Conservation (phyloP, 1,139 yeast genomes). For the Saccharomycopsis hybrid region DNA sequence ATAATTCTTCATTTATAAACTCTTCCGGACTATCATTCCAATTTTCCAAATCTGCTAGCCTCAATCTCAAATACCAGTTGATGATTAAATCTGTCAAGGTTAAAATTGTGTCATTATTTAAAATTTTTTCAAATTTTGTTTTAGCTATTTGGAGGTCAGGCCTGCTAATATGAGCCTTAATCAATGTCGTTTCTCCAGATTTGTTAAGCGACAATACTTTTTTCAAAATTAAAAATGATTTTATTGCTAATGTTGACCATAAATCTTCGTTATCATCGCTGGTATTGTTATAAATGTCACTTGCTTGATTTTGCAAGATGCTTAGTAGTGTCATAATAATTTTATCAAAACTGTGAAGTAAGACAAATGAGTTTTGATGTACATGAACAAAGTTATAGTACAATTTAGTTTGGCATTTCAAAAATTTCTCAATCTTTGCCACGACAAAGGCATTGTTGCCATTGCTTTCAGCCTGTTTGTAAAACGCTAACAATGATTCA, state of each 20-base stretch:
- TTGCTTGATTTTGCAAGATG: conserved; percentile 57
- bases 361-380: conserved; percentile 67
- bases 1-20: conserved; percentile 78
- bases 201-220: conserved; percentile 55
- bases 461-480: conserved; percentile 37
- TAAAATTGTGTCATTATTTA: conserved; percentile 49
- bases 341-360: conserved; percentile 57
- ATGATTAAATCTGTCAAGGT: conserved; percentile 62
- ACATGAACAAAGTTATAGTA: conserved; percentile 49
- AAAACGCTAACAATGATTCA: conserved; percentile 46
- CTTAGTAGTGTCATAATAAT: conserved; percentile 54
- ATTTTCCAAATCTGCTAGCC: conserved; percentile 67
- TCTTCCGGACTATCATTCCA: conserved; percentile 90
- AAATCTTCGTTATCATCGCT: conserved; percentile 48
- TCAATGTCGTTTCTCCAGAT: conserved; percentile 55
- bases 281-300: conserved; percentile 43
- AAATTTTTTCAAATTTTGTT: conserved; percentile 44
- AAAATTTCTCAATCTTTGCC: conserved; percentile 57
- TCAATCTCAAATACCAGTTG: conserved; percentile 64
- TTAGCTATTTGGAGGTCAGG: conserved; percentile 57
- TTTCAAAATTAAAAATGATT: conserved; percentile 62
- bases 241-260: conserved; percentile 74
- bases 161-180: conserved; percentile 56
- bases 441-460: too few species aligned
- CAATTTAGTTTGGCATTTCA: conserved; percentile 70